Conservation (phyloP, 768 basidiomycete genomes). For the Mycena maculata region DNA sequence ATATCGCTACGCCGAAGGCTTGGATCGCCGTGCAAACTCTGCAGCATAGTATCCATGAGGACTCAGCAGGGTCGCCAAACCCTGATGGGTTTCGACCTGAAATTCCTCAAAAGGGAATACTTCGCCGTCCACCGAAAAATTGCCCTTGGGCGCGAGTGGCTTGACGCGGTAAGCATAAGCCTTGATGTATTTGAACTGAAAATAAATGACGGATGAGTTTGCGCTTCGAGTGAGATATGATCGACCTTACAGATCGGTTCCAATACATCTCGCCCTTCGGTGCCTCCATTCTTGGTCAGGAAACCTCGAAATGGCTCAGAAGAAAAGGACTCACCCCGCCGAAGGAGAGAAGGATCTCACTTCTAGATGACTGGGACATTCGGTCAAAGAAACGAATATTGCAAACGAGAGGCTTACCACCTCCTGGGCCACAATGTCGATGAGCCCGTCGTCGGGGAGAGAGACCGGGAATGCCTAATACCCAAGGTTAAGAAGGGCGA, state of each 20-base stretch:
- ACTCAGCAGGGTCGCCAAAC: slow-evolving; percentile 74
- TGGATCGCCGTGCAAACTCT: slow-evolving; percentile 55
- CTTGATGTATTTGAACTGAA: slow-evolving; percentile 78
- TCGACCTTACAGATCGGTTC: slow-evolving; percentile 62
- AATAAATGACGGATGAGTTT: slow-evolving; percentile 19
- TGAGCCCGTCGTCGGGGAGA: slow-evolving; percentile 79
- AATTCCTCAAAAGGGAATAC: slow-evolving; percentile 77
- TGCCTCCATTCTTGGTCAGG: background rate
- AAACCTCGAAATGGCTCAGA: too few species aligned
- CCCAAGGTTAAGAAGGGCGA: too few species aligned
- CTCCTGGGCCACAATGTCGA: slow-evolving; percentile 78
- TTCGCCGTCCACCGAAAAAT: slow-evolving; percentile 84
- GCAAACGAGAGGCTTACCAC: slow-evolving; percentile 52
- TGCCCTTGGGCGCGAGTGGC: slow-evolving; percentile 64
- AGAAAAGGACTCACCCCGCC: slow-evolving; percentile 52
- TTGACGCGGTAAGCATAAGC: slow-evolving; percentile 79
- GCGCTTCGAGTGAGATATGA: slow-evolving; percentile 13
- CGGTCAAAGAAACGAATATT: background rate
- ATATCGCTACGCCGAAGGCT: slow-evolving; percentile 1
- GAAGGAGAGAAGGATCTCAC: slow-evolving; percentile 63
- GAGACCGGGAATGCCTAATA: slow-evolving; percentile 76
- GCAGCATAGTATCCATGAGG: slow-evolving; percentile 70
- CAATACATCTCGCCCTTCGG: slow-evolving; percentile 72
- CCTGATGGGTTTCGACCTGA: slow-evolving; percentile 80
- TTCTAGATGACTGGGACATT: slow-evolving; percentile 58